Evolutionary conservation across 1,284 basidiomycete genomes (phyloP), one percentile per base, ranked within the genome.

Genomic region (Ustilago crameri): DNA sequence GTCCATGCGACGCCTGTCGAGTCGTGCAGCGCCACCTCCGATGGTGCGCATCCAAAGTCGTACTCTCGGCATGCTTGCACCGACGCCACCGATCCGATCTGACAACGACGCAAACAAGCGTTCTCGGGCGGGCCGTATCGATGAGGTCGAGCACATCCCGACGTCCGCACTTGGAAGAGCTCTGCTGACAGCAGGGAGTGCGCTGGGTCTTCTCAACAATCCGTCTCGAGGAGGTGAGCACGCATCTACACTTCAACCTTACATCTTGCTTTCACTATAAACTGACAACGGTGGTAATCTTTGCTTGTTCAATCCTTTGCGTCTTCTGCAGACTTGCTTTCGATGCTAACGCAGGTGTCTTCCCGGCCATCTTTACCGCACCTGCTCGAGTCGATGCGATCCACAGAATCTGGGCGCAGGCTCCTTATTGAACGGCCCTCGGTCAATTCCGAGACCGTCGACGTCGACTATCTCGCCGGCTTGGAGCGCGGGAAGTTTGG

Each of bases 401-500:
- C 87, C 37, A 90, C 90, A 74, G 85, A 89, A 7, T 82, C 82
- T 17, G 84, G 84, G 3, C 69, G 84, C 2, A 87, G 88, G 68
- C 91, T 97, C 49, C 86, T 98, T 54, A 90, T 90, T 76, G 89
- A 95, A 56, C 86, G 92, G 43, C 95, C 96, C 4, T 86, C 90
- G 35, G 88, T 98, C 64, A 93, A 90, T 76, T 89, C 91, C 2
- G 84, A 85, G 12, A 93, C 91, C 0, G 86, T 98, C 46, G 87
- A 94, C 80, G 88, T 97, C 84, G 84, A 88, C 51, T 63, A 65
- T 15, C 85, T 88, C 41, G 86, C 93, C 3, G 87, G 87, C 0
- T 87, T 94, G 43, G 89, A 90, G 1, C 89, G 92, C 55, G 91
- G 91, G 2, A 93, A 92, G 0, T 90, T 98, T 72, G 96, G 95